Conservation (phyloP, 129 eudicot species). For the Apium graveolens region DNA sequence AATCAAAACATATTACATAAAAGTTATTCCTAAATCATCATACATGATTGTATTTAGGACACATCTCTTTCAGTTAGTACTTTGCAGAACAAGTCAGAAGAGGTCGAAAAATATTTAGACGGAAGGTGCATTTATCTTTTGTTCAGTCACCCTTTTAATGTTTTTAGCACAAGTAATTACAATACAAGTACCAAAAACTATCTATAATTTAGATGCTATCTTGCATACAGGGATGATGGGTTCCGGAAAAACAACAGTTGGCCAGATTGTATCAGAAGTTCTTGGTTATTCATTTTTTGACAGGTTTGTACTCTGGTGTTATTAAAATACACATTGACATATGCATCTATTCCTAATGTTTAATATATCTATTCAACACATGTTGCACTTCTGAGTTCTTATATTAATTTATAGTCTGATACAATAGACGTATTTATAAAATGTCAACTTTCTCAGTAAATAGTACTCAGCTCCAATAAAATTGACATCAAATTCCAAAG, state of each 20-base stretch:
- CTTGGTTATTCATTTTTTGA: constrained; percentile 80
- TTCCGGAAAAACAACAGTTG: constrained; percentile 95
- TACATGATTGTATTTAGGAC: too few species aligned
- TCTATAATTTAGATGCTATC: constrained; percentile 7
- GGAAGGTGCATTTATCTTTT: constrained; percentile 90
- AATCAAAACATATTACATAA: too few species aligned
- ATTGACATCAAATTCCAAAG: neutral
- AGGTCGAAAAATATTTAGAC: too few species aligned
- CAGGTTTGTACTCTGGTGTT: too few species aligned
- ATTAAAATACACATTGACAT: constrained; percentile 15
- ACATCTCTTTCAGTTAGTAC: too few species aligned
- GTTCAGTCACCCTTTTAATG: constrained; percentile 47
- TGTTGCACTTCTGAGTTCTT: neutral
- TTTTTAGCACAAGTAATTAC: neutral
- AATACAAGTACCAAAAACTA: neutral
- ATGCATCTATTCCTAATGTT: neutral
- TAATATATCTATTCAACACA: neutral
- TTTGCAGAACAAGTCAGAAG: too few species aligned
- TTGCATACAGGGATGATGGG: constrained; percentile 93
- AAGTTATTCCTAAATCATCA: too few species aligned
- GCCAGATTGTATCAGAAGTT: constrained; percentile 62
- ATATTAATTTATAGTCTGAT: neutral
- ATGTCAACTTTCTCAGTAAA: too few species aligned
- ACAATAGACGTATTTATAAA: too few species aligned
- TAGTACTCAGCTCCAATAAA: too few species aligned